Evolutionary conservation across 2,329 filamentous ascomycete species (phyloP).

Genomic region (Monosporascus ibericus): DNA sequence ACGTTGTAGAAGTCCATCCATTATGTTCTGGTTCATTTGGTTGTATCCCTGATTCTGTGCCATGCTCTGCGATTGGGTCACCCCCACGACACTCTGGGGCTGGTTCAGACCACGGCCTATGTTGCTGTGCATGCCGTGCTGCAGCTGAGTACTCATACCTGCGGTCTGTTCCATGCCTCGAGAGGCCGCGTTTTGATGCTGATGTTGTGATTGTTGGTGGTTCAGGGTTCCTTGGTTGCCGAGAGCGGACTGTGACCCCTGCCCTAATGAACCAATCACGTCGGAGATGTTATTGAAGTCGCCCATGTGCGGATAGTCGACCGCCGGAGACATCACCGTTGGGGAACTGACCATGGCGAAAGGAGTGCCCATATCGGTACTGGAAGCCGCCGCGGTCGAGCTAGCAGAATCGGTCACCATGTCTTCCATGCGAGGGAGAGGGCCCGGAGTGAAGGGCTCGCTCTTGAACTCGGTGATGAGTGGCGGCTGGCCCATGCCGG

Average conservation of each 20-base stretch:
- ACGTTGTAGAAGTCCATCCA: conserved; percentile 27
- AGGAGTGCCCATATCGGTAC: conserved; percentile 40
- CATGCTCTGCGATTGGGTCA: conserved; percentile 24
- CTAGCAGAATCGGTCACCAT: conserved; percentile 32
- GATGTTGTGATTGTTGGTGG: conserved; percentile 24
- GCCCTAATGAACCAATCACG: conserved; percentile 45
- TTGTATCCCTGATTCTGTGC: conserved; percentile 21
- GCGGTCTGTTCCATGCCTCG: conserved; percentile 28
- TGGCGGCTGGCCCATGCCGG: conserved; percentile 51
- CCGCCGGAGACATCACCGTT: conserved; percentile 43
- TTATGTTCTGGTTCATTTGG: conserved; percentile 20
- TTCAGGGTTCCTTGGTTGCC: conserved; percentile 25
- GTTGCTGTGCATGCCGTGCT: conserved; percentile 25
- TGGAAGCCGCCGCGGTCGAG: conserved; percentile 26
- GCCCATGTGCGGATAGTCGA: conserved; percentile 43
- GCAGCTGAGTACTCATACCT: conserved; percentile 27
- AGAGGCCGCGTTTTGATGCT: conserved; percentile 17
- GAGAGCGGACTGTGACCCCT: conserved; percentile 25
- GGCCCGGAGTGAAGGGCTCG: conserved; percentile 24
- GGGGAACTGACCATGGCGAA: conserved; percentile 45
- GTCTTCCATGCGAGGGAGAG: conserved; percentile 36
- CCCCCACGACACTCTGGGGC: conserved; percentile 22
- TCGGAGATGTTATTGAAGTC: conserved; percentile 46
- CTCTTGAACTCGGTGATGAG: conserved; percentile 43
- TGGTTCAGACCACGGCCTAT: conserved; percentile 24